A percentile compares a stretch with the other conserved stretches of the same genome.
Conservation (phyloP, 2,329 filamentous ascomycete genomes). For the Pezicula radicicola region DNA sequence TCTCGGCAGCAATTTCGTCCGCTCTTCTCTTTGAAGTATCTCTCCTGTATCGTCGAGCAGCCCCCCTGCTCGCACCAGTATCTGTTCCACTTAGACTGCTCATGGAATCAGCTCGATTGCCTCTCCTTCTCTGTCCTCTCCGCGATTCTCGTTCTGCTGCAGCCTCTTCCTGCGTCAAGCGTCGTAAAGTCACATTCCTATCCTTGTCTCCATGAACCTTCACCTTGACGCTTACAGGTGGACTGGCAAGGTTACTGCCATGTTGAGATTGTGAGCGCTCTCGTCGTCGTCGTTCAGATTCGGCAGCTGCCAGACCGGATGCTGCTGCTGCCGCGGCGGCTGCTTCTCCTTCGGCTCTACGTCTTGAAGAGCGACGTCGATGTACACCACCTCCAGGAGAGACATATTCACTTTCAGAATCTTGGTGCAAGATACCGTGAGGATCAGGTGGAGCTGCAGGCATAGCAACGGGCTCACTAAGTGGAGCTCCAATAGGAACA, state of each 20-base stretch:
- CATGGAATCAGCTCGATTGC: constrained; percentile 45
- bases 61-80: constrained; percentile 33
- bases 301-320: constrained; percentile 44
- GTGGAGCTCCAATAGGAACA: constrained; percentile 13
- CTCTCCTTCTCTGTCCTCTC: constrained; percentile 32
- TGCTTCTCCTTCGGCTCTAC: constrained; percentile 39
- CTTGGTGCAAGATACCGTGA: constrained; percentile 39
- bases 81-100: constrained; percentile 58
- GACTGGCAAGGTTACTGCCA: constrained; percentile 35
- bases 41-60: constrained; percentile 48
- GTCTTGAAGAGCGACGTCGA: constrained; percentile 42
- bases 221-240: constrained; percentile 55
- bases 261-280: constrained; percentile 9
- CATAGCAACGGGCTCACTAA: constrained; percentile 40
- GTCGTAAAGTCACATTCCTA: constrained; percentile 58
- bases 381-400: constrained; percentile 39
- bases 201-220: constrained; percentile 59
- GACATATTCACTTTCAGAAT: constrained; percentile 41
- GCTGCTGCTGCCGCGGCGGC: constrained; percentile 47
- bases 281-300: constrained; percentile 33
- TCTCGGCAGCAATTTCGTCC: constrained; percentile 42
- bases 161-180: constrained; percentile 59
- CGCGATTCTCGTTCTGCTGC: constrained; percentile 32
- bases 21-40: constrained; percentile 44
- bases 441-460: constrained; percentile 53